These are phyloP conservation scores for Asterochloris erici DNA, from an alignment of 139 green algal genomes.

Conservation along the genomic window DNA sequence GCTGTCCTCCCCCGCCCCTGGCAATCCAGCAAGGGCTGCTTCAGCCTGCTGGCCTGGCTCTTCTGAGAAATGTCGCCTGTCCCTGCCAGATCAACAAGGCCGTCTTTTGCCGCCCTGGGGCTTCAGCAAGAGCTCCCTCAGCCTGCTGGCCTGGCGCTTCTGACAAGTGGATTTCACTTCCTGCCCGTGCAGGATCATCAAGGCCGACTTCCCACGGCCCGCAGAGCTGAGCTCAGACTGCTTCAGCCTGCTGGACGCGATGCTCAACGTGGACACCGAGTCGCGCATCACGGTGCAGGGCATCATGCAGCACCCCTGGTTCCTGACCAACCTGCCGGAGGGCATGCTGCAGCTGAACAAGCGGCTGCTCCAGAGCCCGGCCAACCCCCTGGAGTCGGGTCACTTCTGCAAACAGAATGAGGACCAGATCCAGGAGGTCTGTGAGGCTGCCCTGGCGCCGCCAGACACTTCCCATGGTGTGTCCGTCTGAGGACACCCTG, in stretches of 20 bases:
- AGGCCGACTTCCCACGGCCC: conserved; percentile 11
- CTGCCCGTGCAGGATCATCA: background rate
- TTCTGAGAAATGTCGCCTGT: too few relatives aligned
- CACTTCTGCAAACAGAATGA: conserved; percentile 4
- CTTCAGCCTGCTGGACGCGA: conserved; percentile 42
- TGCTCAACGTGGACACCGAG: conserved; percentile 57
- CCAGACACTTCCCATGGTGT: too few relatives aligned
- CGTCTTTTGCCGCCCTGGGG: background rate
- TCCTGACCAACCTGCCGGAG: conserved; percentile 38
- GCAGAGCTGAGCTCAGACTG: conserved; percentile 3
- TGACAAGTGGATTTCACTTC: too few relatives aligned
- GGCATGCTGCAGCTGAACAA: conserved; percentile 7
- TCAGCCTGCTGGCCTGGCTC: too few relatives aligned
- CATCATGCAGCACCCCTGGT: conserved; percentile 76
- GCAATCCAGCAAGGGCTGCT: too few relatives aligned
- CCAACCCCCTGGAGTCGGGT: background rate
- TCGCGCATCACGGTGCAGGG: conserved; percentile 55
- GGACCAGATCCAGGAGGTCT: conserved; percentile 4
- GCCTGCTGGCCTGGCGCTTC: too few relatives aligned
- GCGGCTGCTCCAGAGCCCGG: background rate
- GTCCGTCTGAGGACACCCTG: too few relatives aligned
- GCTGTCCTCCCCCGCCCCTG: too few relatives aligned
- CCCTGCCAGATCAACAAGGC: background rate
- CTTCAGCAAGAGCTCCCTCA: too few relatives aligned
- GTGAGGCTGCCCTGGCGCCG: too few relatives aligned